Conservation (phyloP, 2,329 filamentous ascomycete genomes). For the Trichoderma atroviride region DNA sequence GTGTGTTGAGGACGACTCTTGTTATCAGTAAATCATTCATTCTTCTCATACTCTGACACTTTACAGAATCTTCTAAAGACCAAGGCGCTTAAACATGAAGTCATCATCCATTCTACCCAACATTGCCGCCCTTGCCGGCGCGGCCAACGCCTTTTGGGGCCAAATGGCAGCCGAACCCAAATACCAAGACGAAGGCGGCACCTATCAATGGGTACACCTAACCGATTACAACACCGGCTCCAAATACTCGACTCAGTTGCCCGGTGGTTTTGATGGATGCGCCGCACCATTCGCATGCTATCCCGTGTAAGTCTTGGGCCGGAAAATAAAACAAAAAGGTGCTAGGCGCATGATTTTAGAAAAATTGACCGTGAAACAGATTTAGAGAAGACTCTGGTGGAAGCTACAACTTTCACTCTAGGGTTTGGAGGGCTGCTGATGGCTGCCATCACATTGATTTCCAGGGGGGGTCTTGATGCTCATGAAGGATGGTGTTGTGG, state of each 20-base stretch:
- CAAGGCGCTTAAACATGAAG: background rate
- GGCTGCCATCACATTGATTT: background rate
- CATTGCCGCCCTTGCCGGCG: background rate
- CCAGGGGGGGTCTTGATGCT: background rate
- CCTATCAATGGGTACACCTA: background rate
- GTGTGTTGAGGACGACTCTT: background rate
- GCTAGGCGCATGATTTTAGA: background rate
- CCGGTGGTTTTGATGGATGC: background rate
- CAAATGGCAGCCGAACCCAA: background rate
- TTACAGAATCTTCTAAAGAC: too few species aligned
- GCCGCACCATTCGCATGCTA: too few species aligned
- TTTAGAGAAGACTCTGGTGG: background rate
- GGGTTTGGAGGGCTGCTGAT: background rate
- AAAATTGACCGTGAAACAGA: background rate
- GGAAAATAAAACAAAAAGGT: background rate
- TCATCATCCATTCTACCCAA: background rate
- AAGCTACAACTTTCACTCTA: background rate
- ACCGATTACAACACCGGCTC: background rate
- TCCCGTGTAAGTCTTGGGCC: background rate
- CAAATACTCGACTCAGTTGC: background rate
- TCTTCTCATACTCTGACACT: background rate
- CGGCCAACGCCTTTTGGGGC: background rate
- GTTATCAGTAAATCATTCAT: background rate
- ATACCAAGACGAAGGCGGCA: background rate
- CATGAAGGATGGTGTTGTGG: background rate